A percentile compares a stretch with the other conserved stretches of the same genome.
Conservation (phyloP, 1,139 yeast species). For the Saccharomyces hybrid region DNA sequence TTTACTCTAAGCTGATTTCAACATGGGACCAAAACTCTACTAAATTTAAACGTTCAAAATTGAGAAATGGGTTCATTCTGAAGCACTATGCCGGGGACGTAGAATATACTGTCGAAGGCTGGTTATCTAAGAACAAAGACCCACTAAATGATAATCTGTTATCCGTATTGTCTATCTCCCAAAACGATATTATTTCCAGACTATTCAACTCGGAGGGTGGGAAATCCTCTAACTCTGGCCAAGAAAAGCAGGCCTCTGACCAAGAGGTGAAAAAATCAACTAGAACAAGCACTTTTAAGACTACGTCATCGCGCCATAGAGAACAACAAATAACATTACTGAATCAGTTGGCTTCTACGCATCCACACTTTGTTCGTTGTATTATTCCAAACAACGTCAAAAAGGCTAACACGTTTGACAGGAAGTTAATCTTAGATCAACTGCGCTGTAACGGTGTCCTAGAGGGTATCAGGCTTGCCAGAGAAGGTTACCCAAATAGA, state of each 20-base stretch:
- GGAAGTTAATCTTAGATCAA: constrained; percentile 73
- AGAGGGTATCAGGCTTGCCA: constrained; percentile 93
- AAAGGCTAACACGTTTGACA: constrained; percentile 64
- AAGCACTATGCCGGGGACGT: constrained; percentile 95
- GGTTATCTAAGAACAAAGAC: constrained; percentile 93
- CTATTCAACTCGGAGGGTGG: constrained; percentile 34
- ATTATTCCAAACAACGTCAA: constrained; percentile 82
- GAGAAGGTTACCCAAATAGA: constrained; percentile 95
- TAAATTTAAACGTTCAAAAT: constrained; percentile 66
- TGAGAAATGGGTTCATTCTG: constrained; percentile 62
- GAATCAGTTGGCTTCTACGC: constrained; percentile 69
- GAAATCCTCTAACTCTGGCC: constrained; percentile 3
- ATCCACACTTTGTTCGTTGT: constrained; percentile 95
- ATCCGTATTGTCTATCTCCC: constrained; percentile 48
- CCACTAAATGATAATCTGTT: constrained; percentile 78
- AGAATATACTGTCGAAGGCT: constrained; percentile 82
- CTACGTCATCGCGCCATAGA: constrained; percentile 80
- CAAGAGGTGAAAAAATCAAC: constrained; percentile 4
- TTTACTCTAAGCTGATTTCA: constrained; percentile 67
- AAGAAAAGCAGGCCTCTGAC: not conserved
- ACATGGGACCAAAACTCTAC: constrained; percentile 52
- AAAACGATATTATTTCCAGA: constrained; percentile 43
- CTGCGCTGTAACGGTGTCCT: constrained; percentile 94
- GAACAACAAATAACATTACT: constrained; percentile 71
- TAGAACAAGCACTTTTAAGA: constrained; percentile 43